Evolutionary conservation across 495 filamentous ascomycete species (phyloP), one percentile per base, ranked within the genome.

Genomic region (Penicilliopsis zonata): DNA sequence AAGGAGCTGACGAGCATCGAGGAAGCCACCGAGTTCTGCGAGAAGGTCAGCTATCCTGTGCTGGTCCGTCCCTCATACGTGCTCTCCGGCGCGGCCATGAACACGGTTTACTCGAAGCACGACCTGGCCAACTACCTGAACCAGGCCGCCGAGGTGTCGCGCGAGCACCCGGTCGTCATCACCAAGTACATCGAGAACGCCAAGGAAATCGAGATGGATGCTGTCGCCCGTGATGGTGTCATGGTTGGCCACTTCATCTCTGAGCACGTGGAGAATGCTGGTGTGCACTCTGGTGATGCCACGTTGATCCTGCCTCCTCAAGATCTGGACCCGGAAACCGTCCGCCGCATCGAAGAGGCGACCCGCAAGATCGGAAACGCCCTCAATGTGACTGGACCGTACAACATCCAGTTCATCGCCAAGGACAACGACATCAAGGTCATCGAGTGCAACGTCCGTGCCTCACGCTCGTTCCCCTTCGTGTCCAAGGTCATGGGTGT

Each of bases 381-480:
- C 17, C 74, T 98, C 14, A 94, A 96, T 46, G 80, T 98, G 29
- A 96, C 90, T 24, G 90, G 90, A 27, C 90, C 90, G 13, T 94
- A 79, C 71, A 98, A 98, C 61, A 98, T 98, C 39, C 90, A 98
- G 56, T 98, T 98, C 62, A 98, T 98, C 45, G 90, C 90, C 32
- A 98, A 98, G 65, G 86, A 96, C 55, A 95, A 96, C 49, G 90
- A 95, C 44, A 96, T 98, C 62, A 98, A 96, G 68, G 90, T 98
- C 40, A 98, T 98, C 40, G 90, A 98, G 60, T 98, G 90, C 60
- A 98, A 98, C 49, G 90, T 96, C 25, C 76, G 90, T 31, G 90
- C 90, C 13, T 95, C 90, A 26, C 74, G 90, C 30, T 95, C 88
- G 1, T 96, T 96, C 66, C 90, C 90, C 18, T 98, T 98, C 54